Conservation (phyloP, 2,329 filamentous ascomycete genomes). For the Fusarium papillatum region DNA sequence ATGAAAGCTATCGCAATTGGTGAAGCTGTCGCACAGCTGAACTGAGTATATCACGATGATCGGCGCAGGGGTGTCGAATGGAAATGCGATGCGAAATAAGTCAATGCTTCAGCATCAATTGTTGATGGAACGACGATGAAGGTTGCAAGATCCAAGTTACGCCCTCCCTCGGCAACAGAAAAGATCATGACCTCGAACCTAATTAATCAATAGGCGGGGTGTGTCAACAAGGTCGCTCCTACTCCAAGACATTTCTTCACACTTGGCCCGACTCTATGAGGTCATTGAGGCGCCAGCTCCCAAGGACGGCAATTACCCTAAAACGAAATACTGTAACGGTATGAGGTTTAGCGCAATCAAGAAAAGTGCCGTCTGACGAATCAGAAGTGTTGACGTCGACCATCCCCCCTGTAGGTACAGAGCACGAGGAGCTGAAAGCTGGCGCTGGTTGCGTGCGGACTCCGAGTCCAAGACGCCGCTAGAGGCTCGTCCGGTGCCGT, state of each 20-base stretch:
- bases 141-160: background rate
- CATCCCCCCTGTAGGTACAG: background rate
- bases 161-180: background rate
- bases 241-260: constrained; percentile 35
- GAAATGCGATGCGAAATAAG: constrained; percentile 7
- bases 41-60: constrained; percentile 18
- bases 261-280: constrained; percentile 30
- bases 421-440: constrained; percentile 29
- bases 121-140: background rate
- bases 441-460: constrained; percentile 1
- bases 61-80: constrained; percentile 28
- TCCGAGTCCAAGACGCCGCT: constrained; percentile 33
- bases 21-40: constrained; percentile 4
- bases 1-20: constrained; percentile 6
- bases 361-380: background rate
- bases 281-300: constrained; percentile 33
- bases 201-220: constrained; percentile 20
- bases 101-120: constrained; percentile 10
- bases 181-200: constrained; percentile 14
- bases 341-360: constrained; percentile 10
- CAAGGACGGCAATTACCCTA: constrained; percentile 12
- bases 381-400: accelerated
- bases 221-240: constrained; percentile 27
- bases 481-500: constrained; percentile 34
- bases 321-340: constrained; percentile 13